Conservation (phyloP, 1,284 basidiomycete genomes). For the Ceratobasidium sp. region DNA sequence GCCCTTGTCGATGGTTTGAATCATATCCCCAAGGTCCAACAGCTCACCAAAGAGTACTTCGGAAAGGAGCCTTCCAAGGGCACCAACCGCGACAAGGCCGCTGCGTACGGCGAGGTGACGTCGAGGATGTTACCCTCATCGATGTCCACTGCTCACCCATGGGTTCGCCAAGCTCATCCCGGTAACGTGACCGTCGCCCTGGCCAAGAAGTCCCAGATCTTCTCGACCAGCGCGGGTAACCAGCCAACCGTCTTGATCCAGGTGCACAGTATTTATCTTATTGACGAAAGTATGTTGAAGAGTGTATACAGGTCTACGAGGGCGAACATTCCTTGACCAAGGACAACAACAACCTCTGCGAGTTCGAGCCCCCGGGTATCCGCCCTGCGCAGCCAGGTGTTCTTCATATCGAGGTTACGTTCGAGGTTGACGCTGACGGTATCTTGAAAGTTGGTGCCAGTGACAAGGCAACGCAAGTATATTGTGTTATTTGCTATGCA, state of each 20-base stretch:
- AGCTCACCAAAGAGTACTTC: slow-evolving; percentile 95
- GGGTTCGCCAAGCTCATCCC: slow-evolving; percentile 98
- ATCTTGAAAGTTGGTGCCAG: slow-evolving; percentile 89
- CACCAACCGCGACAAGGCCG: slow-evolving; percentile 96
- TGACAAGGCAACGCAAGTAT: slow-evolving; percentile 89
- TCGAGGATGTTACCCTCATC: too few relatives aligned
- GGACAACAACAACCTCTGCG: slow-evolving; percentile 98
- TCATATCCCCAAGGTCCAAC: slow-evolving; percentile 98
- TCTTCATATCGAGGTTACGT: slow-evolving; percentile 94
- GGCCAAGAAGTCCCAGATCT: slow-evolving; percentile 98
- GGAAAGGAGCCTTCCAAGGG: slow-evolving; percentile 94
- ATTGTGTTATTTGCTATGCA: too few relatives aligned
- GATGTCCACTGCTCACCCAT: too few relatives aligned
- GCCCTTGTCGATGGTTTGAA: slow-evolving; percentile 97
- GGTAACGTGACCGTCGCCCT: slow-evolving; percentile 98
- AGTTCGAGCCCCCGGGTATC: slow-evolving; percentile 93
- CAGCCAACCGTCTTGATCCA: slow-evolving; percentile 92
- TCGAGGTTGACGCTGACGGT: slow-evolving; percentile 95
- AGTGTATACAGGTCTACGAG: slow-evolving; percentile 87
- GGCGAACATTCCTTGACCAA: slow-evolving; percentile 96
- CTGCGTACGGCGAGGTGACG: slow-evolving; percentile 98
- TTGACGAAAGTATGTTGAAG: too few relatives aligned
- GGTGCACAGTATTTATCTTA: slow-evolving; percentile 34
- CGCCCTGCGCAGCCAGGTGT: slow-evolving; percentile 96
- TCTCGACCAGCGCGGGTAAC: slow-evolving; percentile 97